Conservation (phyloP, 2,329 filamentous ascomycete genomes). For the Fusarium dimerum region DNA sequence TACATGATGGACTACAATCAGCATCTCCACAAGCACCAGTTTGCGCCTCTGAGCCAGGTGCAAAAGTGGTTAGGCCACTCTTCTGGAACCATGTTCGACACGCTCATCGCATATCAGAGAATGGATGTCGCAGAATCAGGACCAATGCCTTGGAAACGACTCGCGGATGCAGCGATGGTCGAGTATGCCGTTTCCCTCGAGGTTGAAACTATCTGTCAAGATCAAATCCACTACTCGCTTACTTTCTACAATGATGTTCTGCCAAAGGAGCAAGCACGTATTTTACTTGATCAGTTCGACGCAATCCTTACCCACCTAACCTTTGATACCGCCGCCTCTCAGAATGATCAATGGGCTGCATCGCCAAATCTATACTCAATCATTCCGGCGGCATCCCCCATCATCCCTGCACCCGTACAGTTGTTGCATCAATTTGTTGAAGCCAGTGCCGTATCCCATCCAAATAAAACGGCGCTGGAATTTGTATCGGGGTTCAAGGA, state of each 20-base stretch:
- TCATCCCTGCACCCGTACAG: constrained; percentile 57
- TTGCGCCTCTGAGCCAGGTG: constrained; percentile 68
- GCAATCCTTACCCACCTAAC: constrained; percentile 62
- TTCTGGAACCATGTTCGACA: constrained; percentile 74
- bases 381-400: constrained; percentile 58
- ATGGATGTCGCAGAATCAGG: constrained; percentile 31
- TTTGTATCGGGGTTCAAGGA: constrained; percentile 64
- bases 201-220: constrained; percentile 57
- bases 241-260: constrained; percentile 67
- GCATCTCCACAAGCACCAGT: constrained; percentile 67
- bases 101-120: constrained; percentile 82
- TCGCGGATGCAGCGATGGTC: constrained; percentile 67
- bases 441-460: constrained; percentile 52
- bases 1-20: constrained; percentile 68
- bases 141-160: constrained; percentile 55
- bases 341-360: constrained; percentile 39
- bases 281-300: constrained; percentile 74
- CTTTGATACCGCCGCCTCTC: constrained; percentile 43
- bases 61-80: constrained; percentile 70
- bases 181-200: constrained; percentile 85
- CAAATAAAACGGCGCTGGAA: constrained; percentile 69
- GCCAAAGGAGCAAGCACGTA: constrained; percentile 64
- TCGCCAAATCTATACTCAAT: constrained; percentile 59
- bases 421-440: constrained; percentile 83
- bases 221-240: constrained; percentile 60